Evolutionary conservation across 1,284 basidiomycete species (phyloP).

Genomic region (Trametes versicolor): DNA sequence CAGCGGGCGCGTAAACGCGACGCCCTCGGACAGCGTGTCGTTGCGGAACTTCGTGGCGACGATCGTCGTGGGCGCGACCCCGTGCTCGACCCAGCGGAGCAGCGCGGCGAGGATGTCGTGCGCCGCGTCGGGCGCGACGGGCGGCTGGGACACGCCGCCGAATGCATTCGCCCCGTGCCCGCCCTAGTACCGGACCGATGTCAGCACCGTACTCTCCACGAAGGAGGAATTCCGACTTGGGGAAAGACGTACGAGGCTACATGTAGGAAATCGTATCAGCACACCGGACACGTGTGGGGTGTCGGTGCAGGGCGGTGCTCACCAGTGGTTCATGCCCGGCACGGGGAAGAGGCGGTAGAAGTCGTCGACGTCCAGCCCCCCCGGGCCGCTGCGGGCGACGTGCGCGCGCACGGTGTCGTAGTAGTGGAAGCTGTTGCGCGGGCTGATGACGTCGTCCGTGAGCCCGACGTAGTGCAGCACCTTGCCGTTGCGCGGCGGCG

Average conservation of each 20-base stretch:
- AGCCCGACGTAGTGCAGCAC: conserved; percentile 46
- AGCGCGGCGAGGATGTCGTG: conserved; percentile 51
- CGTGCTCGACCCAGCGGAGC: conserved; percentile 53
- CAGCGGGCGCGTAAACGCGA: conserved; percentile 39
- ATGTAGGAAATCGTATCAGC: no score
- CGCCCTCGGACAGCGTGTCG: conserved; percentile 35
- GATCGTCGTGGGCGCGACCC: conserved; percentile 45
- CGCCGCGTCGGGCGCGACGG: conserved; percentile 37
- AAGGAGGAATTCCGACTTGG: no score
- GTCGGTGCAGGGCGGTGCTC: conserved; percentile 10
- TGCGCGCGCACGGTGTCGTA: conserved; percentile 47
- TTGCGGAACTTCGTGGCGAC: conserved; percentile 39
- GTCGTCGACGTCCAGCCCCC: conserved; percentile 40
- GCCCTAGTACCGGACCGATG: conserved; percentile 21
- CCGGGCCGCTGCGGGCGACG: no score
- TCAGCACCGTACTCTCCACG: conserved; percentile 16
- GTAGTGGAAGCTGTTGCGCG: conserved; percentile 46
- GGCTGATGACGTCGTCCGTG: conserved; percentile 47
- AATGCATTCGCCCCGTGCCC: conserved; percentile 41
- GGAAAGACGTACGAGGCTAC: no score
- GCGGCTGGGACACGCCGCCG: conserved; percentile 38
- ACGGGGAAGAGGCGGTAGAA: conserved; percentile 54
- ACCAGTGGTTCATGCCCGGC: conserved; percentile 54
- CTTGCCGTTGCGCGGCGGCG: conserved; percentile 41
- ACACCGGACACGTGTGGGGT: no score